A percentile compares a stretch with the other conserved stretches of the same genome.
phyloP scores from a whole-genome alignment of 441 rosid species.

The Arabidopsis lyrata region DNA sequence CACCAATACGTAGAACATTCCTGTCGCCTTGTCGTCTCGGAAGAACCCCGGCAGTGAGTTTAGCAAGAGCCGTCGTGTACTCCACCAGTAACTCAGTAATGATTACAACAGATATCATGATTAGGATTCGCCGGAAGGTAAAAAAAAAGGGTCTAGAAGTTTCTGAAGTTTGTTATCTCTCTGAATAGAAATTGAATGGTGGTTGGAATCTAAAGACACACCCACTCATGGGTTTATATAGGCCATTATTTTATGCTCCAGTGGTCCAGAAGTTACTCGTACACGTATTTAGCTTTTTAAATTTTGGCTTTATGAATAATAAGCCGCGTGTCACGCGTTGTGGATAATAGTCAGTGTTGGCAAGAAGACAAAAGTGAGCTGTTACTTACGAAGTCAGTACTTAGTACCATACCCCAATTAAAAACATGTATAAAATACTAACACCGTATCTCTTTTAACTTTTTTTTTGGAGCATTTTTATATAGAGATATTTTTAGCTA shows the following conservation, averaged over 20 bases:
- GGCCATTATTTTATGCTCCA: neutral
- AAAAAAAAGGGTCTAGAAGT: neutral
- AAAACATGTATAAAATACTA: no score
- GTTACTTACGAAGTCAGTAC: neutral
- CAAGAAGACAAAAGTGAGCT: neutral
- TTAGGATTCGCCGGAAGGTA: neutral
- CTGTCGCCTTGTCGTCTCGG: conserved; percentile 42
- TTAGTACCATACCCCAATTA: neutral
- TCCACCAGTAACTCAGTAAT: conserved; percentile 58
- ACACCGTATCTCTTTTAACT: no score
- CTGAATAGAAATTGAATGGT: neutral
- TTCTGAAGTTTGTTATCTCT: conserved; percentile 5
- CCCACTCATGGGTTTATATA: neutral
- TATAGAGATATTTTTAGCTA: no score
- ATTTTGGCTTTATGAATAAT: neutral
- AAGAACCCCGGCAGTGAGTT: conserved; percentile 47
- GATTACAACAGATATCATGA: conserved; percentile 57
- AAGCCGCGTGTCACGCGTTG: neutral
- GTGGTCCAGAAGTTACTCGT: conserved; percentile 5
- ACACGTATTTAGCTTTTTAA: conserved; percentile 1
- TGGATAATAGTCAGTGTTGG: neutral
- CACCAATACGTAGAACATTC: conserved; percentile 18
- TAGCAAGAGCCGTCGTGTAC: conserved; percentile 55
- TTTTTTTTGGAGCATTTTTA: no score
- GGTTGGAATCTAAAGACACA: neutral